Conservation (phyloP, 805 yeast species). For the Metschnikowia continentalis region DNA sequence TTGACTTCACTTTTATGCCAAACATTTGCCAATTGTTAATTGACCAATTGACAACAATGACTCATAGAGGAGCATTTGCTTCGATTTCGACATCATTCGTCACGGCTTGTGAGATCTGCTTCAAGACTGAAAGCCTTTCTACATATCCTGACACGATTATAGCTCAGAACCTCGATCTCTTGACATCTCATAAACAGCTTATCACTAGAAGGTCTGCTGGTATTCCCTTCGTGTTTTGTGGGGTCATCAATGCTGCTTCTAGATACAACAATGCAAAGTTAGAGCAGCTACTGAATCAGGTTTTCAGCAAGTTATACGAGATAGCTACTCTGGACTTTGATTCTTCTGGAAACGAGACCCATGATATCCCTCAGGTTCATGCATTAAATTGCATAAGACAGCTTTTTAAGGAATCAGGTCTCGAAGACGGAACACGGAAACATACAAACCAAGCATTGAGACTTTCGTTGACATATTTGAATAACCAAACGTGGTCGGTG, state of each 20-base stretch:
- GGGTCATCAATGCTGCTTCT: constrained; percentile 52
- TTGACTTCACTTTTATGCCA: constrained; percentile 26
- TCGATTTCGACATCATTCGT: constrained; percentile 81
- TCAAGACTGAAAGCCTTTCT: constrained; percentile 11
- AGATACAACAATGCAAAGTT: constrained; percentile 22
- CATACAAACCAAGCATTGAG: constrained; percentile 48
- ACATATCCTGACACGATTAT: not conserved
- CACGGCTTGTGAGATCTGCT: constrained; percentile 59
- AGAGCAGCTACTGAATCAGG: constrained; percentile 35
- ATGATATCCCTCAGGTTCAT: constrained; percentile 88
- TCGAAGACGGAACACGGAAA: constrained; percentile 42
- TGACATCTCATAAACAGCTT: constrained; percentile 57
- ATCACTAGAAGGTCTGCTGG: constrained; percentile 93
- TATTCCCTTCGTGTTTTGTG: constrained; percentile 74
- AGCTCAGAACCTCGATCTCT: constrained; percentile 7
- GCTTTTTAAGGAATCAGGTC: constrained; percentile 64
- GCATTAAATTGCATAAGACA: constrained; percentile 83
- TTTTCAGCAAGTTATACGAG: constrained; percentile 49
- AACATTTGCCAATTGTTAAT: constrained; percentile 52
- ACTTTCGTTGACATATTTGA: constrained; percentile 59
- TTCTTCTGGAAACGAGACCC: constrained; percentile 44
- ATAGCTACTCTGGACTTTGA: constrained; percentile 53
- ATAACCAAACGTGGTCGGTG: constrained; percentile 73
- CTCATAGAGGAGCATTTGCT: constrained; percentile 91
- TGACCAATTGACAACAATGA: constrained; percentile 64